Evolutionary conservation across 2,329 filamentous ascomycete species (phyloP).

Genomic region (Hymenoscyphus fructigenus): DNA sequence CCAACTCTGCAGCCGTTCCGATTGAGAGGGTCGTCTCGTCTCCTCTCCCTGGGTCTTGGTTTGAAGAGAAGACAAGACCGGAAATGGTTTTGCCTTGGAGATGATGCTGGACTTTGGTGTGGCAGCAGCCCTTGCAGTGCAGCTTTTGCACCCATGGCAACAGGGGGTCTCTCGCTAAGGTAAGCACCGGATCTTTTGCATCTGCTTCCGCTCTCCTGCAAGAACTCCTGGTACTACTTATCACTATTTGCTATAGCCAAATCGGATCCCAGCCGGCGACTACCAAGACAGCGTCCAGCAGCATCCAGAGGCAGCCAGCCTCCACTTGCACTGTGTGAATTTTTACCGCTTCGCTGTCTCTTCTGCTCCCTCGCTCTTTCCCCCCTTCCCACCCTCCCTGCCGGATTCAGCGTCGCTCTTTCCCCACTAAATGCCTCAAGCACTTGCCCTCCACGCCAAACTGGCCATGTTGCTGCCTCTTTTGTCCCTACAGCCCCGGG

Average conservation of each 20-base stretch:
- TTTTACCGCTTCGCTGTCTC: background rate
- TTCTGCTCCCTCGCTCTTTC: background rate
- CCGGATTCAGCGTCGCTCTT: background rate
- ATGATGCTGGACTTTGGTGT: background rate
- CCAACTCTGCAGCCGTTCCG: background rate
- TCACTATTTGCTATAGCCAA: background rate
- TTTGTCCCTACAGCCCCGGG: background rate
- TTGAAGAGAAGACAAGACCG: background rate
- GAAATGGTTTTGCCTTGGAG: too few relatives aligned
- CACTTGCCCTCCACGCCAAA: background rate
- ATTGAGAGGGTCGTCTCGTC: background rate
- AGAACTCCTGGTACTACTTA: background rate
- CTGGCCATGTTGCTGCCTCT: background rate
- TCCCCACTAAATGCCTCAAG: background rate
- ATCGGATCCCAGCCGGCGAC: background rate
- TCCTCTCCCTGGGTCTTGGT: background rate
- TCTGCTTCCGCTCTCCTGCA: constrained; percentile 1
- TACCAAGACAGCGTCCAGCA: background rate
- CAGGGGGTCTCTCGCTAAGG: background rate
- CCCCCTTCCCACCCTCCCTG: background rate
- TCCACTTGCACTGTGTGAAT: background rate
- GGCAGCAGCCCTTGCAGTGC: background rate
- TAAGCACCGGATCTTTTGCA: background rate
- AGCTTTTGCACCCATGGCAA: background rate
- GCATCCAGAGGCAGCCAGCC: constrained; percentile 1